Evolutionary conservation across 495 filamentous ascomycete genomes (phyloP).

Genomic region (Achaetomiella virescens): DNA sequence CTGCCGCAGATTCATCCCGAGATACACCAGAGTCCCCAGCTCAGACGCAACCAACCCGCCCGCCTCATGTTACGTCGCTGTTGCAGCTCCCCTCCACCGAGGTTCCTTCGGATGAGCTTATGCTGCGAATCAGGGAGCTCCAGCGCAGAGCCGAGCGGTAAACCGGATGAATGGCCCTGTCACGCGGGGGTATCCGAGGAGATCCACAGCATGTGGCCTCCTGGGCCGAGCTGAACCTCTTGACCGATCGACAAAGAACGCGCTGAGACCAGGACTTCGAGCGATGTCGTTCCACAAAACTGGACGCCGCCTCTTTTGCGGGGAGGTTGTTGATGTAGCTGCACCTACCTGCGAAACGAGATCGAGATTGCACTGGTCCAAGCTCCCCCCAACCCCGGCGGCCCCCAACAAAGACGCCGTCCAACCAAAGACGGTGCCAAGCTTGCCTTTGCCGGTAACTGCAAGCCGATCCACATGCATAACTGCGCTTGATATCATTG

Average conservation of each 20-base stretch:
- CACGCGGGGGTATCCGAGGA: constrained; percentile 3
- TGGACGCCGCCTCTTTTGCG: no score
- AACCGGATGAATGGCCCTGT: constrained; percentile 26
- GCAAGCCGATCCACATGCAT: background rate
- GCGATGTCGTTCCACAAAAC: no score
- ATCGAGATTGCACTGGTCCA: background rate
- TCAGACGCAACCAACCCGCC: background rate
- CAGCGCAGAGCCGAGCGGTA: constrained; percentile 18
- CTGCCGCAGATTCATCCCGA: no score
- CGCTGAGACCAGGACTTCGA: no score
- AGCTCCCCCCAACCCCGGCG: constrained; percentile 1
- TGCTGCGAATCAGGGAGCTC: constrained; percentile 18
- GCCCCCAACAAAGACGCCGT: no score
- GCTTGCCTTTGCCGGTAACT: background rate
- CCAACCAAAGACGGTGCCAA: background rate
- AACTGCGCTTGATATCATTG: background rate
- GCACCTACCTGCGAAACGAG: no score
- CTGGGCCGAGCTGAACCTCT: background rate
- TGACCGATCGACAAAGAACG: no score
- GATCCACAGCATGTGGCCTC: constrained; percentile 11
- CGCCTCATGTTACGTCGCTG: background rate
- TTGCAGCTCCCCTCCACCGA: constrained; percentile 1
- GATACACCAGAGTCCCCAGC: background rate
- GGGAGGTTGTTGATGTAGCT: no score
- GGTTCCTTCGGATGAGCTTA: constrained; percentile 15